Evolutionary conservation across 225 moss, liverwort and hornwort species (phyloP), one percentile per base, ranked within the genome.

Genomic region (Marchantia polymorpha): DNA sequence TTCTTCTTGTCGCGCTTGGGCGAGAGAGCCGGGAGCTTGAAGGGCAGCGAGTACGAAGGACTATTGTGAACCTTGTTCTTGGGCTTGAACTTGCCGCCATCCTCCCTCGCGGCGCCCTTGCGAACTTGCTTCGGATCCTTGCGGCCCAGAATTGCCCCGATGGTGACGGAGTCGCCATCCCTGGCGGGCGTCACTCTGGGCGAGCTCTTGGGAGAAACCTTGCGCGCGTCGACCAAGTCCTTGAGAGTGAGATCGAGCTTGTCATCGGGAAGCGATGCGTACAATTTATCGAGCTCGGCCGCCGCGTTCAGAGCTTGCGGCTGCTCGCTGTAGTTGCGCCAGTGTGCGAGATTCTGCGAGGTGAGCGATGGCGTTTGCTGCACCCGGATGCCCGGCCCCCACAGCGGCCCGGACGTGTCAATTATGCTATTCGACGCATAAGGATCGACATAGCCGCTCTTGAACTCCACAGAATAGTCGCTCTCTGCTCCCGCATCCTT

Each of bases 251-350:
- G 79, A 63, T 87, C 87, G 17, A 81, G 64, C 27, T 52, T 79
- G 29, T 68, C 84, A 4, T 77, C 77, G 12, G 87, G 82, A 79
- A 87, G 53, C 27, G 77, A 74, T 67, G 64, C 84, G 22, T 87
- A 87, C 12, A 84, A 63, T 10, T 82, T 84, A 55, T 87, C 73
- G 27, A 87, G 84, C 51, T 84, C 84, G 61, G 82, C 87, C 53
- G 82, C 82, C 16, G 87, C 87, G 63, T 79, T 68, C 14, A 68
- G 39, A 4, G 65, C 15, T 49, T 76, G 46, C 19, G 75, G 73
- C 74, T 74, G 25, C 52, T 74, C 48, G 55, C 77, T 69, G 13
- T 86, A 65, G 31, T 71, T 66, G 31, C 83, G 81, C 86, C 83
- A 87, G 1, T 49, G 52, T 16, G 64, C 77, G 13, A 51, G 15